Evolutionary conservation across 2,329 filamentous ascomycete species (phyloP), one percentile per base, ranked within the genome.

Genomic region (Trichoderma citrinoviride): DNA sequence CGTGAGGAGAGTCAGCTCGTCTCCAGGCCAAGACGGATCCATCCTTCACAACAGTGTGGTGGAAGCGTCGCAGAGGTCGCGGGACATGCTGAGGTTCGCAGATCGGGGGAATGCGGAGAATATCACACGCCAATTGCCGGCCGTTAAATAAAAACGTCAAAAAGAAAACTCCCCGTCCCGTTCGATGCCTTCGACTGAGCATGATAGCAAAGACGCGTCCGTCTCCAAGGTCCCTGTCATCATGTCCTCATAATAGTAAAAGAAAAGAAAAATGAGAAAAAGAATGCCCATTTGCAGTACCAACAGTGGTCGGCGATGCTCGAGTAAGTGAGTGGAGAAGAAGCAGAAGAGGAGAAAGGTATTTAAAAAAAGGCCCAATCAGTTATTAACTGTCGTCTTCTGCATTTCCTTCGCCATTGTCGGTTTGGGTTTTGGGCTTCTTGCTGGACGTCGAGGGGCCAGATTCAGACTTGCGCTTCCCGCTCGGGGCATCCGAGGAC

Each of bases 391-490:
- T 77, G 64, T 80, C 78, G 49, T 79, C 76, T 64, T 78, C 79
- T 40, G 81, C 79, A 44, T 80, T 78, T 29, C 75, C 73, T 52
- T 75, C 73, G 56, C 73, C 72, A 64, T 71, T 76, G 64, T 74
- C 73, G 57, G 69, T 69, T 62, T 87, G 85, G 53, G 87, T 80
- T 70, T 81, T 83, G 68, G 83, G 79, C 77, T 83, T 86, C 76
- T 89, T 89, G 71, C 80, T 83, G 33, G 83, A 78, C 37, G 78
- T 78, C 21, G 74, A 75, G 17, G 77, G 78, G 62, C 78, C 78
- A 33, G 78, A 77, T 65, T 86, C 83, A 7, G 86, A 85, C 75
- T 88, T 89, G 71, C 87, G 82, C 77, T 89, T 89, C 40, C 80
- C 81, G 63, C 83, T 83, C 10, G 80, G 71, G 58, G 71, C 66